A percentile compares a stretch with the other conserved stretches of the same genome.
phyloP scores from a whole-genome alignment of 2,329 filamentous ascomycete genomes.

The Fusarium bulbicola region DNA sequence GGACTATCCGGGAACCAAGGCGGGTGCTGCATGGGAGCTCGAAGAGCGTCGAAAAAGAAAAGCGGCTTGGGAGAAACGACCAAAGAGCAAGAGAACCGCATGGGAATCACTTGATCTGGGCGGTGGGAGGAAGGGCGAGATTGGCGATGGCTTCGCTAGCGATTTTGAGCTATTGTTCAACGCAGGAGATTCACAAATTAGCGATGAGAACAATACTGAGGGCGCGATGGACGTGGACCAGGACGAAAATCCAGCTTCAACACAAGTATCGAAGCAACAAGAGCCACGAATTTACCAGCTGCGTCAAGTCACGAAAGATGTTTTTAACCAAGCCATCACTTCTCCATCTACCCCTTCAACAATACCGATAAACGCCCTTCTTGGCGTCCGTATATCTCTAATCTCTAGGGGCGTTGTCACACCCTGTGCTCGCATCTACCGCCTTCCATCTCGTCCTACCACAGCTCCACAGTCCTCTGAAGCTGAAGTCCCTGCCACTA shows the following conservation, averaged over 20 bases:
- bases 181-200: conserved; percentile 8
- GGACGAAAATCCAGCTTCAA: conserved; percentile 6
- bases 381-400: conserved; percentile 74
- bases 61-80: conserved; percentile 78
- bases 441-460: conserved; percentile 63
- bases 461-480: conserved; percentile 43
- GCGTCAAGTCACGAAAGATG: conserved; percentile 39
- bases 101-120: conserved; percentile 81
- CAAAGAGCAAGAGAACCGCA: conserved; percentile 81
- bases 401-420: conserved; percentile 74
- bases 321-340: conserved; percentile 45
- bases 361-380: conserved; percentile 52
- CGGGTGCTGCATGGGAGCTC: conserved; percentile 81
- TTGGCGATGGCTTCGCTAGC: conserved; percentile 83
- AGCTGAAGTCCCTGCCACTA: conserved; percentile 58
- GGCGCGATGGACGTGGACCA: conserved; percentile 48
- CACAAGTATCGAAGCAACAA: background rate
- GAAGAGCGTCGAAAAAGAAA: conserved; percentile 75
- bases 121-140: conserved; percentile 77
- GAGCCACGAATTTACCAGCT: conserved; percentile 26
- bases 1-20: conserved; percentile 81
- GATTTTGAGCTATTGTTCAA: conserved; percentile 79
- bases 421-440: conserved; percentile 84
- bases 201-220: conserved; percentile 25
- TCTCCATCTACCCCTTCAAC: conserved; percentile 26